phyloP scores from a whole-genome alignment of 352 stramenopile species.

The Phytophthora hibernalis region DNA sequence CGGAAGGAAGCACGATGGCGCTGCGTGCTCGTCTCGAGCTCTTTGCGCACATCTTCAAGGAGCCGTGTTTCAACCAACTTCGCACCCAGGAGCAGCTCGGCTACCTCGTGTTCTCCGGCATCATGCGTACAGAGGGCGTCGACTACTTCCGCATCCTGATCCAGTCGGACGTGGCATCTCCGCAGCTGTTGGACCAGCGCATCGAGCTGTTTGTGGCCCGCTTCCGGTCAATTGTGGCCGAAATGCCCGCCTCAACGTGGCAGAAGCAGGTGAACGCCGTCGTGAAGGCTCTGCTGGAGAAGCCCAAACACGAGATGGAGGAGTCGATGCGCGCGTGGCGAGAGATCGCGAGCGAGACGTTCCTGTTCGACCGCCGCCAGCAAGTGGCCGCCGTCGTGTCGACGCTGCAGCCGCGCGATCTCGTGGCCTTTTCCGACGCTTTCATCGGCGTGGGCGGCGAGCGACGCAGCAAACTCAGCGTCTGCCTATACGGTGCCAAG shows the following conservation, averaged over 20 bases:
- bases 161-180: slow-evolving; percentile 79
- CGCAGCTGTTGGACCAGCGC: slow-evolving; percentile 66
- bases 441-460: slow-evolving; percentile 47
- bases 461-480: slow-evolving; percentile 59
- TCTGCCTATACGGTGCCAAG: slow-evolving; percentile 58
- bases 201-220: slow-evolving; percentile 73
- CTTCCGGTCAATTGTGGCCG: slow-evolving; percentile 50
- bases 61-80: slow-evolving; percentile 93
- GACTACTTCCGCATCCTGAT: slow-evolving; percentile 83
- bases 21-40: slow-evolving; percentile 70
- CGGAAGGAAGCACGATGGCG: slow-evolving; percentile 47
- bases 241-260: slow-evolving; percentile 45
- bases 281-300: slow-evolving; percentile 63
- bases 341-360: slow-evolving; percentile 70
- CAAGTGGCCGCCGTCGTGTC: slow-evolving; percentile 60
- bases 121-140: slow-evolving; percentile 54
- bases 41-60: slow-evolving; percentile 89
- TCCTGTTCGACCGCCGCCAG: slow-evolving; percentile 69
- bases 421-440: slow-evolving; percentile 71
- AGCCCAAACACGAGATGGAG: slow-evolving; percentile 75
- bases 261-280: slow-evolving; percentile 71
- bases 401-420: slow-evolving; percentile 50
- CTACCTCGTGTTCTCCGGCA: slow-evolving; percentile 86
- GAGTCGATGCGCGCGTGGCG: slow-evolving; percentile 71
- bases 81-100: slow-evolving; percentile 93